Conservation (phyloP, 306 rosid genomes). For the Trichosanthes truncata region DNA sequence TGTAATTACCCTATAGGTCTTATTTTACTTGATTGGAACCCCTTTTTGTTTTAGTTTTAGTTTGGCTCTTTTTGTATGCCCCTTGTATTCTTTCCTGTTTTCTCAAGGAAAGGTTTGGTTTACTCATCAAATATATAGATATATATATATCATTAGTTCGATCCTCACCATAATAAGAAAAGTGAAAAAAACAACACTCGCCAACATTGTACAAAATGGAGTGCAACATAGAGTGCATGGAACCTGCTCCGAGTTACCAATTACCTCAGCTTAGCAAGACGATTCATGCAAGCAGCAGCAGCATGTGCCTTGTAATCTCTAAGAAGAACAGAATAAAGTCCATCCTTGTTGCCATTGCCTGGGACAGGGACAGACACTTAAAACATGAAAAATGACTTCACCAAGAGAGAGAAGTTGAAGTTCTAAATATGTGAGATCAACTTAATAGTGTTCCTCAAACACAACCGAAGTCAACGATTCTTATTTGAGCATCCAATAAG, state of each 20-base stretch:
- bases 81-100: not conserved
- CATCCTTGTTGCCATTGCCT: conserved; percentile 97
- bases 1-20: not conserved
- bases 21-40: not conserved
- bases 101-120: not conserved
- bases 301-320: conserved; percentile 87
- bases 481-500: not conserved
- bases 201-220: conserved; percentile 3
- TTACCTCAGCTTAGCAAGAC: conserved; percentile 89
- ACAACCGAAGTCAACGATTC: not conserved
- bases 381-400: not conserved
- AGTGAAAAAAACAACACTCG: not conserved
- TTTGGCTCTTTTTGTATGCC: not conserved
- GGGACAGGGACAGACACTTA: conserved; percentile 6
- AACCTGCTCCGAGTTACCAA: not conserved
- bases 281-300: conserved; percentile 96
- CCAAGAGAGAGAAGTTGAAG: not conserved
- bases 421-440: not conserved
- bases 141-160: not conserved
- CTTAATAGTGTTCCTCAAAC: not conserved
- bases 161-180: not conserved
- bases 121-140: not conserved
- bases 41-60: not conserved
- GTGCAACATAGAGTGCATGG: conserved; percentile 10
- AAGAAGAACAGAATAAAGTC: conserved; percentile 82